phyloP scores from a whole-genome alignment of 805 yeast species.

The Ogataea wickerhamii region DNA sequence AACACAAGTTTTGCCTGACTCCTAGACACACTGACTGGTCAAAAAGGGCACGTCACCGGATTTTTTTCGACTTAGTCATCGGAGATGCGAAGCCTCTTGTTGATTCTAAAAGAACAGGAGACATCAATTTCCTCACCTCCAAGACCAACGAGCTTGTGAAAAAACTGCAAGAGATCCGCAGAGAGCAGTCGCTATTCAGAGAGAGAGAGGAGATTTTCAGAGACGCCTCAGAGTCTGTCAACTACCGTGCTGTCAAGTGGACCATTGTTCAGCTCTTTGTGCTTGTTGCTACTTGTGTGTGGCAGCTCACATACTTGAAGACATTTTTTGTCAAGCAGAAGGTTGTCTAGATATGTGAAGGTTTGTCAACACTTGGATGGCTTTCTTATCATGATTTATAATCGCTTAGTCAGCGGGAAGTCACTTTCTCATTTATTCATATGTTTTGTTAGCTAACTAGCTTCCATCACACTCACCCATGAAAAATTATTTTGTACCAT shows the following conservation, averaged over 20 bases:
- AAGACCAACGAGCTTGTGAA: constrained; percentile 53
- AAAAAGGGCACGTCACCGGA: constrained; percentile 50
- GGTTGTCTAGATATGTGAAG: constrained; percentile 41
- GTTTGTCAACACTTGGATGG: too few species aligned
- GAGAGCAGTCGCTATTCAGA: constrained; percentile 66
- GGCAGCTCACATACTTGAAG: constrained; percentile 73
- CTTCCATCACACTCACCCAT: too few species aligned
- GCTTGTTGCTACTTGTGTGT: constrained; percentile 62
- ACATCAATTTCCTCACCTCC: constrained; percentile 52
- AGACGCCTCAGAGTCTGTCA: constrained; percentile 67
- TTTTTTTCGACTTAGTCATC: constrained; percentile 64
- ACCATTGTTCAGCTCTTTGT: constrained; percentile 62
- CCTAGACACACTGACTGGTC: constrained; percentile 48
- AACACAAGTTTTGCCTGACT: constrained; percentile 72
- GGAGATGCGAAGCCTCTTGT: constrained; percentile 61
- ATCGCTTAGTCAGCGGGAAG: too few species aligned
- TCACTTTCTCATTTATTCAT: too few species aligned
- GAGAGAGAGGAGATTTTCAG: constrained; percentile 73
- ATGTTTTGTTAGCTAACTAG: too few species aligned
- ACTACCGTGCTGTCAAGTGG: constrained; percentile 71
- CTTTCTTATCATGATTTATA: too few species aligned
- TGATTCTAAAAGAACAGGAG: constrained; percentile 63
- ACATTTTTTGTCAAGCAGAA: constrained; percentile 78
- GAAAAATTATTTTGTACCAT: too few species aligned
- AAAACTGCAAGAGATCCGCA: constrained; percentile 56